Evolutionary conservation across 768 basidiomycete species (phyloP).

Genomic region (Boletus edulis): DNA sequence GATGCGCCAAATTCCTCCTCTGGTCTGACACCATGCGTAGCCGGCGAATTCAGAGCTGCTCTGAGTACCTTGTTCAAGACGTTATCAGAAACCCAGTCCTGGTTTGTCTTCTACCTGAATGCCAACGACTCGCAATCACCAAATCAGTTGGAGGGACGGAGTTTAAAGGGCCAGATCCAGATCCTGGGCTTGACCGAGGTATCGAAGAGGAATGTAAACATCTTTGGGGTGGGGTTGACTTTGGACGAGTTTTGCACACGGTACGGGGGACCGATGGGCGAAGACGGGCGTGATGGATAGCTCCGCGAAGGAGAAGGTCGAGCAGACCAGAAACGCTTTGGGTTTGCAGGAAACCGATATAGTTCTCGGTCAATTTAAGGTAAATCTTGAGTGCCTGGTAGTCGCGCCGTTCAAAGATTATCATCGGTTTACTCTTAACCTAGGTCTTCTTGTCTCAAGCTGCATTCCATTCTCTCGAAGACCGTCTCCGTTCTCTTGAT

Average conservation of each 20-base stretch:
- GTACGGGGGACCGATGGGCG: slow-evolving; percentile 67
- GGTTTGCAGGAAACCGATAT: slow-evolving; percentile 67
- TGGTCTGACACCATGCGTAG: too few relatives aligned
- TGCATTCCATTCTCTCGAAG: slow-evolving; percentile 90
- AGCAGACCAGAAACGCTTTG: slow-evolving; percentile 55
- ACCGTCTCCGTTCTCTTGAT: slow-evolving; percentile 78
- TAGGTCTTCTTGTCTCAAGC: slow-evolving; percentile 87
- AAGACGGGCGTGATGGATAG: slow-evolving; percentile 59
- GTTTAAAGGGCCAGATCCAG: too few relatives aligned
- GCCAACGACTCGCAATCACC: too few relatives aligned
- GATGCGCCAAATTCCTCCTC: too few relatives aligned
- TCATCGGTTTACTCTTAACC: background rate
- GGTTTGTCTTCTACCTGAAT: too few relatives aligned
- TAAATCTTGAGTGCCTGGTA: slow-evolving; percentile 26
- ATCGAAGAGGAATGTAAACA: slow-evolving; percentile 57
- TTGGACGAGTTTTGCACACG: slow-evolving; percentile 83
- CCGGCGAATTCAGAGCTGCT: too few relatives aligned
- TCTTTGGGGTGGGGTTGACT: slow-evolving; percentile 84
- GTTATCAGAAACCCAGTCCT: too few relatives aligned
- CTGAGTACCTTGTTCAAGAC: too few relatives aligned
- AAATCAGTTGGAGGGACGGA: too few relatives aligned
- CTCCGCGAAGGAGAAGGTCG: slow-evolving; percentile 53
- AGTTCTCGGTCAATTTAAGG: slow-evolving; percentile 82
- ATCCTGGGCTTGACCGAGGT: slow-evolving; percentile 79
- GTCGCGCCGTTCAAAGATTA: background rate